Percentiles rank a stretch among this genome's conserved stretches.
Evolutionary conservation across 1,284 basidiomycete genomes (phyloP).

Genomic region (Pseudozyma pruni): DNA sequence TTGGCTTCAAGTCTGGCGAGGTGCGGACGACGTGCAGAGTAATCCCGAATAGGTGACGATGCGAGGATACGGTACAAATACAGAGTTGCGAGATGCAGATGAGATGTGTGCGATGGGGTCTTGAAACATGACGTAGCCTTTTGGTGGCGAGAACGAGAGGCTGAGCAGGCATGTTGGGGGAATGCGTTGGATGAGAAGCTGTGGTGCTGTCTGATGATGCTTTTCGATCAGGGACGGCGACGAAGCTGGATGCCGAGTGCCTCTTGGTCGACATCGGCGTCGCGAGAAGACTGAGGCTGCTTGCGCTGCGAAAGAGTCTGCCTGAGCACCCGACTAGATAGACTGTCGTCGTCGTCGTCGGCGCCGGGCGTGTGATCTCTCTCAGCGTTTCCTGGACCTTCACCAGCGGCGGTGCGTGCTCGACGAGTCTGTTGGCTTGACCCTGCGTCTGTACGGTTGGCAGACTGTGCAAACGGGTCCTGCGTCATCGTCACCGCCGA

Average conservation of each 20-base stretch:
- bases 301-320: slow-evolving; percentile 27
- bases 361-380: background rate
- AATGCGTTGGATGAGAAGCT: background rate
- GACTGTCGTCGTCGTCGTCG: background rate
- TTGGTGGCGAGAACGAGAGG: too few species aligned
- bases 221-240: slow-evolving; percentile 10
- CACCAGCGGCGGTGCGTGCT: background rate
- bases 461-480: slow-evolving; percentile 15
- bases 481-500: slow-evolving; percentile 16
- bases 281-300: background rate
- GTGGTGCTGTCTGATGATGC: slow-evolving; percentile 2
- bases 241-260: slow-evolving; percentile 19
- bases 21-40: background rate
- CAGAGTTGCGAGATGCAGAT: slow-evolving; percentile 17
- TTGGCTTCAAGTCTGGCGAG: background rate
- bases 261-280: slow-evolving; percentile 8
- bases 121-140: too few species aligned
- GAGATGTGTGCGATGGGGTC: too few species aligned
- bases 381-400: slow-evolving; percentile 1
- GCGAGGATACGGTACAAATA: slow-evolving; percentile 6
- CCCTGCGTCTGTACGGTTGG: background rate
- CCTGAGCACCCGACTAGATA: slow-evolving; percentile 9
- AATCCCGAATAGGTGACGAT: background rate
- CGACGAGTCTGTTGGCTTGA: background rate
- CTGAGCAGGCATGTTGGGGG: too few species aligned